Conservation (phyloP, 2,329 filamentous ascomycete genomes). For the Exophiala sp. region DNA sequence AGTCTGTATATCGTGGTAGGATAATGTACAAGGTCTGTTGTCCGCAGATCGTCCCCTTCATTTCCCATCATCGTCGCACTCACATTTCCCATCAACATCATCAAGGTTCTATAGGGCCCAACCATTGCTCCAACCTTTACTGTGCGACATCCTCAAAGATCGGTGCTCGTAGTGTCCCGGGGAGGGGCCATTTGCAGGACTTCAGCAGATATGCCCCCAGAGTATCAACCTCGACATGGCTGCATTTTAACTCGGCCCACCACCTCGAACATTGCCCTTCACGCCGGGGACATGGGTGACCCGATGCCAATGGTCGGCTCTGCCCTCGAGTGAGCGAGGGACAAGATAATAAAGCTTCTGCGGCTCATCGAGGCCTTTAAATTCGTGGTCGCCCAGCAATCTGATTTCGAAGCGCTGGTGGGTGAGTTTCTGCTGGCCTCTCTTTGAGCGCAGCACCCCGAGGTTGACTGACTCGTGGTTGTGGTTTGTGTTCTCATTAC, state of each 20-base stretch:
- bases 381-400: constrained; percentile 22
- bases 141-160: too few species aligned
- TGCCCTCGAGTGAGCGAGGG: constrained; percentile 20
- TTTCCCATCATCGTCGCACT: too few species aligned
- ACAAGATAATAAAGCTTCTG: constrained; percentile 25
- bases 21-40: too few species aligned
- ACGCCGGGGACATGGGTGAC: constrained; percentile 20
- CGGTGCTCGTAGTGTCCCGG: too few species aligned
- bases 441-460: constrained; percentile 5
- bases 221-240: too few species aligned
- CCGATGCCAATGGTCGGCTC: constrained; percentile 23
- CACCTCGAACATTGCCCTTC: constrained; percentile 21
- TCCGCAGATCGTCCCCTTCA: too few species aligned
- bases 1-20: too few species aligned
- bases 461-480: constrained; percentile 4
- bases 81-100: too few species aligned
- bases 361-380: constrained; percentile 21
- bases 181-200: too few species aligned
- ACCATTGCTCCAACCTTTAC: too few species aligned
- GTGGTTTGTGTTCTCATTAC: not conserved
- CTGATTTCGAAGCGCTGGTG: constrained; percentile 21
- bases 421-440: constrained; percentile 12
- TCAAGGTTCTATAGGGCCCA: too few species aligned
- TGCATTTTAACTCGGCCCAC: not conserved
- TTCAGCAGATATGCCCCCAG: too few species aligned